Conservation (phyloP, 495 filamentous ascomycete species). For the Aspergillus diversus region DNA sequence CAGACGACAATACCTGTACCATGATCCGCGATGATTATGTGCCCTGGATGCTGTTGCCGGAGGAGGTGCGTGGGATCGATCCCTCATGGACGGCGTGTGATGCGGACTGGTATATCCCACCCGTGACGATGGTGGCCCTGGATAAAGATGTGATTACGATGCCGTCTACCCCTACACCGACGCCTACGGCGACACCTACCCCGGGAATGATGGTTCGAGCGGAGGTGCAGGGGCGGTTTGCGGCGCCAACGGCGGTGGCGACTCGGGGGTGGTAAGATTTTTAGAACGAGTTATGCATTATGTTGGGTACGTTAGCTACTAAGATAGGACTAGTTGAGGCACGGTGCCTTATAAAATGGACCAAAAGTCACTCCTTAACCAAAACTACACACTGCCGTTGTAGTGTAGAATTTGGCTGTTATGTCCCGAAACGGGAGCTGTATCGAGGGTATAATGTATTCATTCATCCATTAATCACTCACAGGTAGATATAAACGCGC, state of each 20-base stretch:
- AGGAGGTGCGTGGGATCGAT: slow-evolving; percentile 23
- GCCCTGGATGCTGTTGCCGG: slow-evolving; percentile 15
- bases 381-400: too few species aligned
- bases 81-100: slow-evolving; percentile 20
- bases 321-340: too few species aligned
- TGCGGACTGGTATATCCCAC: slow-evolving; percentile 26
- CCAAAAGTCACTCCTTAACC: too few species aligned
- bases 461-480: too few species aligned
- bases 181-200: neutral
- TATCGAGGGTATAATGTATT: too few species aligned
- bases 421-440: too few species aligned
- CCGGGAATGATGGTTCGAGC: neutral
- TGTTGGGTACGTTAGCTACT: too few species aligned
- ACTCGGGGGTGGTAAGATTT: slow-evolving; percentile 10
- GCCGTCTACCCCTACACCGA: neutral
- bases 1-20: slow-evolving; percentile 19
- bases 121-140: slow-evolving; percentile 27
- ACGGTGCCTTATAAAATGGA: too few species aligned
- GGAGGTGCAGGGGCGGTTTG: neutral
- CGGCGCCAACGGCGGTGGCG: neutral
- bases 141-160: slow-evolving; percentile 2
- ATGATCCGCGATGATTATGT: slow-evolving; percentile 32
- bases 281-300: too few species aligned
- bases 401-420: too few species aligned
- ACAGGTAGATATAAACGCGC: too few species aligned